Percentiles rank a stretch among this genome's conserved stretches.
Conservation (phyloP, 78 protist genomes). For the Ministeria vibrans region DNA sequence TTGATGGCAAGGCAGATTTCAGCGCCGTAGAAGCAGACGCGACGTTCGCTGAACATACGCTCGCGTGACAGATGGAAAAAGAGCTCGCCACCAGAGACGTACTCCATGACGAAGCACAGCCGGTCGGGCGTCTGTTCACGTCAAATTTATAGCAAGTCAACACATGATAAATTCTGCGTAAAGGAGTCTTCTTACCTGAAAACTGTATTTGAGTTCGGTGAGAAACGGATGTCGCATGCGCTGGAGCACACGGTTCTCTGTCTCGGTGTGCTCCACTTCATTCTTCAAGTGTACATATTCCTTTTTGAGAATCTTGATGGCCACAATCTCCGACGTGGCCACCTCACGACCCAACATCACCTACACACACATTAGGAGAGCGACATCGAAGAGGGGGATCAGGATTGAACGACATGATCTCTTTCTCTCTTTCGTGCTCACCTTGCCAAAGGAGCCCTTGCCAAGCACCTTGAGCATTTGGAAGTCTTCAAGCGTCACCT, state of each 20-base stretch:
- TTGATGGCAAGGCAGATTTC: constrained; percentile 76
- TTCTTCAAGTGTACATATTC: not conserved
- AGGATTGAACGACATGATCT: too few species aligned
- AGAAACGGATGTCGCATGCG: constrained; percentile 65
- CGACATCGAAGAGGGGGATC: too few species aligned
- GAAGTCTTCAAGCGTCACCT: constrained; percentile 22
- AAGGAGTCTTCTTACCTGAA: constrained; percentile 50
- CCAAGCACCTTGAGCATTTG: constrained; percentile 45
- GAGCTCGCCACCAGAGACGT: constrained; percentile 76
- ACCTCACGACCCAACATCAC: not conserved
- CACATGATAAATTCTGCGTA: constrained; percentile 24
- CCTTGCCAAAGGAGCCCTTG: constrained; percentile 43
- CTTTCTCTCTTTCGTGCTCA: too few species aligned
- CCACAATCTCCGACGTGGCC: not conserved
- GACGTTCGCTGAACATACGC: constrained; percentile 45
- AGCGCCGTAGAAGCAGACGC: constrained; percentile 75
- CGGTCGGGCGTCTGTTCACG: constrained; percentile 41
- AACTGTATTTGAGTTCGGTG: constrained; percentile 58
- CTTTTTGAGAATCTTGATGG: constrained; percentile 31
- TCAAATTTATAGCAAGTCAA: constrained; percentile 32
- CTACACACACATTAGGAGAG: constrained; percentile 21
- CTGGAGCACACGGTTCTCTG: constrained; percentile 16
- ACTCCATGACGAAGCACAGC: constrained; percentile 51
- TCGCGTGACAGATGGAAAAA: constrained; percentile 66
- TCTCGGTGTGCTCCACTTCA: constrained; percentile 10